A percentile compares a stretch with the other conserved stretches of the same genome.
Evolutionary conservation across 2,329 filamentous ascomycete species (phyloP).

Genomic region (Paecilomyces fulvus): DNA sequence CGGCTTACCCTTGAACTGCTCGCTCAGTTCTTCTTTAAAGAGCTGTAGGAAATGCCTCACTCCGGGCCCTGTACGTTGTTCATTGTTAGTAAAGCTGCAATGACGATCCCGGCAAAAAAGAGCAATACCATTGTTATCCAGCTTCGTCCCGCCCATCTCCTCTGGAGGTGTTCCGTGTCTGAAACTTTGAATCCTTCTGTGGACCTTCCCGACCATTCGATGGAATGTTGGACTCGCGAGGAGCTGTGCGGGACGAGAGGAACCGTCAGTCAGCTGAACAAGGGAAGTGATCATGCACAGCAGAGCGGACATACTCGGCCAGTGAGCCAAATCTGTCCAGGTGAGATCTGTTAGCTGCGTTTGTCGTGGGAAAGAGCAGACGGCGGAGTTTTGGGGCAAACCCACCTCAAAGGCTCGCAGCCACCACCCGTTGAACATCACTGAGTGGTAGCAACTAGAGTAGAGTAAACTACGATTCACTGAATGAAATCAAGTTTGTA

Average conservation of each 20-base stretch:
- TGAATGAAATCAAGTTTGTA: neutral
- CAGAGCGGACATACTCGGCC: constrained; percentile 22
- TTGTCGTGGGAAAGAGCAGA: neutral
- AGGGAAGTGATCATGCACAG: constrained; percentile 6
- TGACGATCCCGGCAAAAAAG: neutral
- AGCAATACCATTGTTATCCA: constrained; percentile 26
- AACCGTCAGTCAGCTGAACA: neutral
- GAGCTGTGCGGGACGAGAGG: constrained; percentile 21
- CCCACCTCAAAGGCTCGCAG: constrained; percentile 28
- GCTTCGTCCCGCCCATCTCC: constrained; percentile 34
- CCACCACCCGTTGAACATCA: constrained; percentile 10
- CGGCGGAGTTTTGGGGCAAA: constrained; percentile 3
- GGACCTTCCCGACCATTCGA: constrained; percentile 34
- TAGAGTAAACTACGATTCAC: neutral
- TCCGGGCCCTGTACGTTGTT: constrained; percentile 13
- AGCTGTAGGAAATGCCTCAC: constrained; percentile 26
- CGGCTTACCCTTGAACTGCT: constrained; percentile 32
- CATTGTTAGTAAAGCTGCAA: constrained; percentile 2
- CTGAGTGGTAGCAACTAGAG: constrained; percentile 2
- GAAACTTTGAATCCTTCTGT: constrained; percentile 33
- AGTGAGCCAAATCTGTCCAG: constrained; percentile 28
- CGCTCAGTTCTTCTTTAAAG: constrained; percentile 36
- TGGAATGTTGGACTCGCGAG: constrained; percentile 37
- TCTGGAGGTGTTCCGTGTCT: constrained; percentile 35
- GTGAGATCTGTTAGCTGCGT: constrained; percentile 7